Percentiles rank a stretch among this genome's conserved stretches.
These are phyloP conservation scores for Dionaea muscipula DNA, from an alignment of 179 eudicot species.

Conservation along the genomic window DNA sequence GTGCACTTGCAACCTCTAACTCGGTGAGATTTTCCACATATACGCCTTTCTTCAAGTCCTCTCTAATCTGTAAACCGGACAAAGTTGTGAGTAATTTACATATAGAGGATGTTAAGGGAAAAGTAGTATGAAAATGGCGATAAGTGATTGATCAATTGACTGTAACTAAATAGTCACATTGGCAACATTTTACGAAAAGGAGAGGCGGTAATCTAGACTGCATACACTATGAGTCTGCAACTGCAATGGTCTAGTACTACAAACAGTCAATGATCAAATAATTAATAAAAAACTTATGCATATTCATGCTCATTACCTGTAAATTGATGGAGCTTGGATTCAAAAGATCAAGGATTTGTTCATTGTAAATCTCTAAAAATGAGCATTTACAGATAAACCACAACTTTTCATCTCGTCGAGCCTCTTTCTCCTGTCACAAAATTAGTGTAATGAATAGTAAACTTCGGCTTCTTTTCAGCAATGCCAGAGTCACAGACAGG, in stretches of 20 bases:
- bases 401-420: slow-evolving; percentile 81
- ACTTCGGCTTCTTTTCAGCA: not conserved
- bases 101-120: not conserved
- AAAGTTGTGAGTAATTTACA: not conserved
- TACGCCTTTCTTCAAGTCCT: slow-evolving; percentile 88
- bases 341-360: slow-evolving; percentile 86
- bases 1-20: slow-evolving; percentile 79
- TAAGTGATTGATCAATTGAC: no score
- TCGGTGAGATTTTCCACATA: slow-evolving; percentile 85
- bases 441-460: slow-evolving; percentile 1
- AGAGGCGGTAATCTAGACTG: no score
- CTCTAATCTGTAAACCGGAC: slow-evolving; percentile 52
- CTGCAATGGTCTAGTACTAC: no score
- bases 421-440: slow-evolving; percentile 71
- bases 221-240: no score
- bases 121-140: no score
- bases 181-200: no score
- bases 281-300: not conserved
- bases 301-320: slow-evolving; percentile 33
- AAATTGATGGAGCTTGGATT: slow-evolving; percentile 75
- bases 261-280: not conserved
- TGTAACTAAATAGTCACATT: no score
- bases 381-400: slow-evolving; percentile 88
- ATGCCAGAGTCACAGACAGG: no score
- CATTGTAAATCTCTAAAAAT: slow-evolving; percentile 91